Base-by-base conservation (phyloP, 768 basidiomycete species). In the Jaapia argillacea region DNA sequence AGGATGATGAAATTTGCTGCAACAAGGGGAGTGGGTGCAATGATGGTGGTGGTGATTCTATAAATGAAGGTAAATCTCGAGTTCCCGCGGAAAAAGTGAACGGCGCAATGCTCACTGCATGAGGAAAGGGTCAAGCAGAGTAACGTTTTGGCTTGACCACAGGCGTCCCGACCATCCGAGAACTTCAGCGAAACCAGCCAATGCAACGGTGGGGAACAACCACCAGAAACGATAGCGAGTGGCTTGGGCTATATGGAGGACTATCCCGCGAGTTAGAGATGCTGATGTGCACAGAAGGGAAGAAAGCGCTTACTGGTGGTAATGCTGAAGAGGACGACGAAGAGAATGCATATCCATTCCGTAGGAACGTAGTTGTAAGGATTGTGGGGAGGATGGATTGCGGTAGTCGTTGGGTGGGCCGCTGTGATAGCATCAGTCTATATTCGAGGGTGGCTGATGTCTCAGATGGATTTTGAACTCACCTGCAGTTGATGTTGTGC, bases 1-100 rank as follows among this genome's bases (percentile, higher is more conserved):
- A 81, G 62, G 16, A 78, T 68, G 33, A 78, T 64, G 54, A 81
- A 83, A 49, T 72, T 75, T 10, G 76, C 75, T 1, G 79, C 78
- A 14, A 75, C 58, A 27, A 78, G 57, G 20, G 75, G 76, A 0
- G 75, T 74, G 2, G 79, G 79, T 1, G 69, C 70, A 33, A 79
- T 58, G 51, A 82, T 77, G 2, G 74, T 72, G 5, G 60, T 58
- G 4, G 60, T 58, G n/a, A 77, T 72, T 54, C 76, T 77, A 33
- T 4, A 39, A 40, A 10, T 22, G 23, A 16, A 35, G 24, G 4
- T 24, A 31, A 12, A 41, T 23, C 13, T 31, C 31, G 31, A 33
- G 16, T 10, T n/a, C 31, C 10, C 31, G 31, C 31, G 16, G 16
- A 33, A 33, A 16, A 33, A 10, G 16, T 33, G 23, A 41, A 36